Percentiles rank a stretch among this genome's conserved stretches.
phyloP scores from a whole-genome alignment of 2,329 filamentous ascomycete genomes.

The Neoarthrinium moseri region DNA sequence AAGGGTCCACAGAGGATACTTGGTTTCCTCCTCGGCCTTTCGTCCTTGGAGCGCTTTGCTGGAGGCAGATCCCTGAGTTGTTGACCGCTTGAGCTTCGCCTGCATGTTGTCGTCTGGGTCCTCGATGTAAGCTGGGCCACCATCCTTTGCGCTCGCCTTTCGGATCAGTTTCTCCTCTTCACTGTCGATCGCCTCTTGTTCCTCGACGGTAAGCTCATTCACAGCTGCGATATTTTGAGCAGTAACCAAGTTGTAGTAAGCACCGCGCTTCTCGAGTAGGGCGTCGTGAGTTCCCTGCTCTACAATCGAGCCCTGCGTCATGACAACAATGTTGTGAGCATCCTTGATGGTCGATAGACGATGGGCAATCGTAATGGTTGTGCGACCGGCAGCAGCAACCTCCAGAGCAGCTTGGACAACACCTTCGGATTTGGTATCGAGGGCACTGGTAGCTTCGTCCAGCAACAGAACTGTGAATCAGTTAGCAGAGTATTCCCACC shows the following conservation, averaged over 20 bases:
- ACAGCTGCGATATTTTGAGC: conserved; percentile 77
- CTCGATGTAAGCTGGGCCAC: conserved; percentile 37
- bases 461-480: conserved; percentile 66
- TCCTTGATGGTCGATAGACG: conserved; percentile 91
- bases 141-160: conserved; percentile 40
- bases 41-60: conserved; percentile 66
- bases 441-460: conserved; percentile 89
- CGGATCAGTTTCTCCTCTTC: conserved; percentile 51
- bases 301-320: conserved; percentile 80
- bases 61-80: conserved; percentile 61
- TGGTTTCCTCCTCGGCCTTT: conserved; percentile 44
- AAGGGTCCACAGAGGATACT: conserved; percentile 72
- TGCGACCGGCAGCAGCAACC: conserved; percentile 78
- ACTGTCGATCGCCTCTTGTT: conserved; percentile 48
- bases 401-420: conserved; percentile 93
- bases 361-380: conserved; percentile 95
- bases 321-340: conserved; percentile 94
- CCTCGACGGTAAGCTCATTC: conserved; percentile 51
- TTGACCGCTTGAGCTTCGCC: conserved; percentile 54
- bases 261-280: conserved; percentile 66
- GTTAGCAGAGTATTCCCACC: conserved; percentile 12
- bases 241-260: conserved; percentile 83
- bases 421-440: conserved; percentile 93
- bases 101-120: conserved; percentile 64
- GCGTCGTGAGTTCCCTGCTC: conserved; percentile 89